These are phyloP conservation scores for Candida anutae DNA, from an alignment of 1,139 yeast genomes.

Conservation along the genomic window DNA sequence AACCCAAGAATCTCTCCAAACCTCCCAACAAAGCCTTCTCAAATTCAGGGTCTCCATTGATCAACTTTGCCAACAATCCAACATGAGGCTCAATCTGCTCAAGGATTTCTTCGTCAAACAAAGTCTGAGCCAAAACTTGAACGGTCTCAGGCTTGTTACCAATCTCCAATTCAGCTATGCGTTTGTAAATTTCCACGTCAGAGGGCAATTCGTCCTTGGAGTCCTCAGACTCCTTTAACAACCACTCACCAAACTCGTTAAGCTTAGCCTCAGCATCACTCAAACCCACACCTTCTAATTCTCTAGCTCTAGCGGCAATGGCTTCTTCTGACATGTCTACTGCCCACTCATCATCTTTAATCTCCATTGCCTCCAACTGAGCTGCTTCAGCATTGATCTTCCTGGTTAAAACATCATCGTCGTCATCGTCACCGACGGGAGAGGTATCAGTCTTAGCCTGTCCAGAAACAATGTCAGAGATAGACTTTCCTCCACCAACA, in stretches of 20 bases:
- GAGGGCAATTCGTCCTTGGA: conserved; percentile 56
- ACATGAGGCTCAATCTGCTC: conserved; percentile 69
- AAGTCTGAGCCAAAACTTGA: conserved; percentile 85
- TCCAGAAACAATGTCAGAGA: conserved; percentile 66
- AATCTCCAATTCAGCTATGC: conserved; percentile 74
- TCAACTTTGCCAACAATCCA: conserved; percentile 74
- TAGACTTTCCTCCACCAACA: conserved; percentile 81
- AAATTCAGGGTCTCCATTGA: conserved; percentile 52
- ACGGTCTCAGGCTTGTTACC: conserved; percentile 68
- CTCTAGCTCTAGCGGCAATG: conserved; percentile 85
- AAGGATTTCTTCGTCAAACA: conserved; percentile 75
- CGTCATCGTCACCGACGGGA: conserved; percentile 29
- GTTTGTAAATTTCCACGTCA: conserved; percentile 89
- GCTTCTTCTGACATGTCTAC: conserved; percentile 98
- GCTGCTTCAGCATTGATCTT: conserved; percentile 85
- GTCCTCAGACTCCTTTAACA: conserved; percentile 46
- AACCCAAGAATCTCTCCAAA: conserved; percentile 84
- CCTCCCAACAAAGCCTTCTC: conserved; percentile 94
- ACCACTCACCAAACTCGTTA: conserved; percentile 89
- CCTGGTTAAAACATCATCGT: conserved; percentile 71
- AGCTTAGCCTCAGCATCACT: conserved; percentile 39
- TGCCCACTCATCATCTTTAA: conserved; percentile 92
- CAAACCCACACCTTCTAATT: conserved; percentile 58
- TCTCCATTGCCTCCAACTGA: conserved; percentile 52
- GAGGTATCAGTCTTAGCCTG: conserved; percentile 31